Base-by-base conservation (phyloP, 2,329 filamentous ascomycete genomes). In the Calonectria crousiana region DNA sequence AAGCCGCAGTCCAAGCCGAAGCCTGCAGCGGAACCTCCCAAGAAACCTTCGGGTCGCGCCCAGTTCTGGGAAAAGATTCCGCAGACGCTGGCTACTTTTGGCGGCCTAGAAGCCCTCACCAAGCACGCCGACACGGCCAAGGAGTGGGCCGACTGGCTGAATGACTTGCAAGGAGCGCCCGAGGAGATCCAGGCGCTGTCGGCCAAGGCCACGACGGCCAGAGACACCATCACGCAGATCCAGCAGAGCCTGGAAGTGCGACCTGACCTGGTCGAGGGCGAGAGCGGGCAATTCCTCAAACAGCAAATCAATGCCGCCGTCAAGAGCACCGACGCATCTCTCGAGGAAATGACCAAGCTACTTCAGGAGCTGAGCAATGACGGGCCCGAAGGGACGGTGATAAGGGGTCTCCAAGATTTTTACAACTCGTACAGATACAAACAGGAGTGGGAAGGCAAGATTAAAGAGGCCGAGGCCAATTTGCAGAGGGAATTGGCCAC, bases 371-470 rank as follows among this genome's bases (percentile, higher is more conserved):
- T 84, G 9, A 78, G 78, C 26, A 80, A 78, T 3, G 79, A 79
- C 20, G 78, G 79, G 0, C 67, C 76, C 0, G 75, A 79, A 0
- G 80, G 80, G 0, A 77, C 76, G 0, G 75, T 77, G 6, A 73
- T 79, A 41, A 75, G 75, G 0, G 74, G 81, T 0, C 60, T 84
- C 3, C 76, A 81, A 28, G 78, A 82, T n/a, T 83, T 83, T 53
- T 84, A 83, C 75, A 80, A 80, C 30, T 84, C 82, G 53, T 84
- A 83, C 56, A 79, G 75, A 34, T 84, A 84, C 11, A 83, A 83
- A 69, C 75, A 80, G 26, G 79, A 82, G 69, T 84, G 80, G 72
- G 80, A 83, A 34, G 79, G 77, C n/a, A 82, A 83, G 75, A 78
- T 84, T 0, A 81, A 82, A 53, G 49, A 77, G 18, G 81, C 82